Evolutionary conservation across 495 filamentous ascomycete species (phyloP).

Genomic region (Xylaria telfairii): DNA sequence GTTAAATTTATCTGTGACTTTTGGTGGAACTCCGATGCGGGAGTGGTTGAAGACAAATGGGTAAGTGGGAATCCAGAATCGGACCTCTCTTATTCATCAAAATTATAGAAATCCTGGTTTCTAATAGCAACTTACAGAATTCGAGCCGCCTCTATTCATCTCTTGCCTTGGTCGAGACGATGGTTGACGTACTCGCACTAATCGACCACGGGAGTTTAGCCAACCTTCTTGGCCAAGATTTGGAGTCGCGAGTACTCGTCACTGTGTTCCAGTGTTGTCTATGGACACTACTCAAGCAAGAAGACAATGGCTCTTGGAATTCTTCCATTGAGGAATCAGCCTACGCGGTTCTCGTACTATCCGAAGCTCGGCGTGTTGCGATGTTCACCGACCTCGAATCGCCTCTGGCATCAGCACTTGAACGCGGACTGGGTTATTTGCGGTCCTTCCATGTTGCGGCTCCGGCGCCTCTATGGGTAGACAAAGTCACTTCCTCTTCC

Average conservation of each 20-base stretch:
- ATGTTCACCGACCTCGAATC: no score
- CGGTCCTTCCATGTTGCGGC: not conserved
- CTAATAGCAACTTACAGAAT: no score
- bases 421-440: not conserved
- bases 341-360: not conserved
- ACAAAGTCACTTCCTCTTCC: no score
- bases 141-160: not conserved
- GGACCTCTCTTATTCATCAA: no score
- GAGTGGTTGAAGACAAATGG: not conserved
- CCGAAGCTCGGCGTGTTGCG: not conserved
- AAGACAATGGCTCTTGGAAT: not conserved
- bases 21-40: not conserved
- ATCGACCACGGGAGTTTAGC: not conserved
- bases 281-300: slow-evolving; percentile 14
- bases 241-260: not conserved
- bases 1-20: not conserved
- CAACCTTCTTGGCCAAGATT: not conserved
- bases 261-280: slow-evolving; percentile 7
- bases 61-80: not conserved
- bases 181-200: not conserved
- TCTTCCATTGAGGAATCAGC: not conserved
- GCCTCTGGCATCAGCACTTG: not conserved
- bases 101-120: no score
- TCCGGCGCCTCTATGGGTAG: no score
- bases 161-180: not conserved